Evolutionary conservation across 495 filamentous ascomycete genomes (phyloP), one percentile per base, ranked within the genome.

Genomic region (Xylaria flabelliformis): DNA sequence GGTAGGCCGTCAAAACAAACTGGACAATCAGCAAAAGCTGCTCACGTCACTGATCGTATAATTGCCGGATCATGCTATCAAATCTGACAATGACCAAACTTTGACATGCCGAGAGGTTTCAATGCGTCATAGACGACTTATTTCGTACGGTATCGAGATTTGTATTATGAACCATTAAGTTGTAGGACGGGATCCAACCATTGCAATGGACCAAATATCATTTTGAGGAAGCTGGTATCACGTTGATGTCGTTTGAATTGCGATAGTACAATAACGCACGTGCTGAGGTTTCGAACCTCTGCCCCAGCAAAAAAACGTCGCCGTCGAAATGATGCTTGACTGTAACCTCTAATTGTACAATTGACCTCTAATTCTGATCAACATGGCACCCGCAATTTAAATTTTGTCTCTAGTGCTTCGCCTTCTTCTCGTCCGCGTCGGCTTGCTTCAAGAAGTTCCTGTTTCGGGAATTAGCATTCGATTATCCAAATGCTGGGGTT

Each of bases 381-480:
- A 55, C 70, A 69, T 70, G 29, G 41, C 24, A 21, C 72, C 65
- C 63, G 46, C 61, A 36, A 29, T 72, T 59, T 29, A 32, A 46
- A 69, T 59, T 36, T 13, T 58, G 41, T 51, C 58, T 75, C 72
- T 90, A 92, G 81, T 91, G 89, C 77, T 90, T 89, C 61, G 86
- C 81, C 79, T 89, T 89, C 79, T 89, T 89, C 82, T 91, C 89
- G 70, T 91, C 90, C 29, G 80, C 85, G 66, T 94, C 91, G 48
- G 91, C 89, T 63, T 90, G 86, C 77, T 92, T 91, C 75, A 96
- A 74, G 82, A 95, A 96, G 69, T 95, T 91, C 87, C 93, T 96
- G 67, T 77, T 56, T 21, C 58, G 66, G 21, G 34, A 26, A 75
- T 83, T 74, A 86, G 82, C 74, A 67, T 71, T 59, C 36, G 46